Conservation (phyloP, 345 rosid genomes). For the Aethionema arabicum region DNA sequence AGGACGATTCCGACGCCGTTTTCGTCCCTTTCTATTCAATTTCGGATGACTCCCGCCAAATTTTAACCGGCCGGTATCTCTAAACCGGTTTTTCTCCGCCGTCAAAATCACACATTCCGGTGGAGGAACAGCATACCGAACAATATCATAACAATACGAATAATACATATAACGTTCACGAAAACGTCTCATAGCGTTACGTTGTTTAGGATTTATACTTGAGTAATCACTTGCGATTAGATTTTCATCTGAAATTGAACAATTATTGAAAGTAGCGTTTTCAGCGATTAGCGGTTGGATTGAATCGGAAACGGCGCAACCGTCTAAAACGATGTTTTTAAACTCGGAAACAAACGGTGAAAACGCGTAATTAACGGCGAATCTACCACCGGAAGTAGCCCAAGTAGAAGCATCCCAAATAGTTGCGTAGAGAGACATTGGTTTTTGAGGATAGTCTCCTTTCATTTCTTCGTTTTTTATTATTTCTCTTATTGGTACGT, state of each 20-base stretch:
- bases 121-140: slow-evolving; percentile 57
- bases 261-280: slow-evolving; percentile 11
- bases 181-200: slow-evolving; percentile 56
- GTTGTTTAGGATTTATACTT: slow-evolving; percentile 38
- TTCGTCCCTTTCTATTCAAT: slow-evolving; percentile 29
- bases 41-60: slow-evolving; percentile 59
- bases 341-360: slow-evolving; percentile 78
- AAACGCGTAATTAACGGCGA: slow-evolving; percentile 66
- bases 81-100: slow-evolving; percentile 53
- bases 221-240: slow-evolving; percentile 49
- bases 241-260: slow-evolving; percentile 35
- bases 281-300: slow-evolving; percentile 31
- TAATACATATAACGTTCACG: slow-evolving; percentile 81
- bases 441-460: slow-evolving; percentile 77
- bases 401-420: slow-evolving; percentile 97
- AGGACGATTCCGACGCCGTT: slow-evolving; percentile 40
- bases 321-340: slow-evolving; percentile 62
- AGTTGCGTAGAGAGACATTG: slow-evolving; percentile 87
- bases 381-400: slow-evolving; percentile 86
- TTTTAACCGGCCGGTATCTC: slow-evolving; percentile 68
- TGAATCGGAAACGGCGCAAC: slow-evolving; percentile 64
- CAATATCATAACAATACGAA: slow-evolving; percentile 71
- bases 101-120: slow-evolving; percentile 70
- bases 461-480: slow-evolving; percentile 63
- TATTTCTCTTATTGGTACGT: slow-evolving; percentile 79